Percentiles rank a stretch among this genome's conserved stretches.
phyloP scores from a whole-genome alignment of 805 yeast genomes.

The Spathaspora boniae region DNA sequence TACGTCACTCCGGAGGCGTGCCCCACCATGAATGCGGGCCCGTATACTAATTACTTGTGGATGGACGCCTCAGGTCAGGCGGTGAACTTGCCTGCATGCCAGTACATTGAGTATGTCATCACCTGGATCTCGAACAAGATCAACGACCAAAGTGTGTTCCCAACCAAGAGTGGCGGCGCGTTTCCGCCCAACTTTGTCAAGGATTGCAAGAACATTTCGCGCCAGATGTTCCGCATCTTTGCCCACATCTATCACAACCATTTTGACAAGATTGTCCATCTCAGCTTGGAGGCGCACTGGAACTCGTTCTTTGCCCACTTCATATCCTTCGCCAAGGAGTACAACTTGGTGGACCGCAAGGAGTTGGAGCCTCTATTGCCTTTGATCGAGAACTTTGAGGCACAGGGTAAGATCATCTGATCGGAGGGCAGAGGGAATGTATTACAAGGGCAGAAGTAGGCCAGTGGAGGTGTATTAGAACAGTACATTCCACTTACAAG shows the following conservation, averaged over 20 bases:
- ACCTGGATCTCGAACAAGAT: conserved; percentile 87
- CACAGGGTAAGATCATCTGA: conserved; percentile 75
- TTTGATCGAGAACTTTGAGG: conserved; percentile 74
- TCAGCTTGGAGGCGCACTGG: conserved; percentile 95
- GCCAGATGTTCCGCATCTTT: conserved; percentile 92
- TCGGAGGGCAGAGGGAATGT: neutral
- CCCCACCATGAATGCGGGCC: conserved; percentile 96
- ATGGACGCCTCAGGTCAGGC: conserved; percentile 74
- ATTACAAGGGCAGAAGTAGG: too few relatives aligned
- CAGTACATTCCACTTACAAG: conserved; percentile 1
- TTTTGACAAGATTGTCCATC: conserved; percentile 87
- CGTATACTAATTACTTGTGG: conserved; percentile 89
- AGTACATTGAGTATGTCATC: conserved; percentile 87
- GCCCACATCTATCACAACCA: conserved; percentile 95
- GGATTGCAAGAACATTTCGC: conserved; percentile 80
- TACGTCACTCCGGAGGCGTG: conserved; percentile 85
- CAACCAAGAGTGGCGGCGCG: conserved; percentile 85
- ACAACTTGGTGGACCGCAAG: conserved; percentile 69
- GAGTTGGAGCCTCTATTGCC: conserved; percentile 79
- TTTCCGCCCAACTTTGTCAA: conserved; percentile 83
- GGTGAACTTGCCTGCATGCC: conserved; percentile 84
- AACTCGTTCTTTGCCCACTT: conserved; percentile 96
- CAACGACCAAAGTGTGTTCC: conserved; percentile 86
- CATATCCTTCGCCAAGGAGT: conserved; percentile 81
- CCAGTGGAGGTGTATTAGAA: too few relatives aligned